Conservation (phyloP, 129 eudicot species). For the Flaveria robusta region DNA sequence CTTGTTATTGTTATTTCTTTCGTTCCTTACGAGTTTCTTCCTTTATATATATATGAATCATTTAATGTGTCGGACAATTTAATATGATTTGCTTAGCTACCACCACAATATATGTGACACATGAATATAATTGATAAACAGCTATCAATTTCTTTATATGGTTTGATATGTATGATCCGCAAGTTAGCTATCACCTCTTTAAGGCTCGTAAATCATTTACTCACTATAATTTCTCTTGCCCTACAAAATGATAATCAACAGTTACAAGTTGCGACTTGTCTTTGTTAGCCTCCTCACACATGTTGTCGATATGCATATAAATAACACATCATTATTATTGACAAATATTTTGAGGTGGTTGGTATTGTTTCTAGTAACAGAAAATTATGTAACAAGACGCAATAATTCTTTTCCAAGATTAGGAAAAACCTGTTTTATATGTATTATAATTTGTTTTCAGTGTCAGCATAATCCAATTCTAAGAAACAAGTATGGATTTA, state of each 20-base stretch:
- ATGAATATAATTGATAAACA: neutral
- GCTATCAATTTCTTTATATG: neutral
- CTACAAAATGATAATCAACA: neutral
- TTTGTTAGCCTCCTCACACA: constrained; percentile 4
- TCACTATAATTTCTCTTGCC: neutral
- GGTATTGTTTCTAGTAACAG: neutral
- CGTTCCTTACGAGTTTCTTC: no score
- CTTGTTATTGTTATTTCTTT: no score
- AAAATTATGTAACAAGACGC: neutral
- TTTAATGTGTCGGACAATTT: neutral
- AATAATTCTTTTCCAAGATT: neutral
- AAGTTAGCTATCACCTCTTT: neutral
- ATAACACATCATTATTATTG: neutral
- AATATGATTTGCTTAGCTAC: neutral
- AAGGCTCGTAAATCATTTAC: neutral
- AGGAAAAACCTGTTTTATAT: neutral
- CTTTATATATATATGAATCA: neutral
- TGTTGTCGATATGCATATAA: neutral
- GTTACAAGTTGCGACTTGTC: neutral
- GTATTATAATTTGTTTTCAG: neutral
- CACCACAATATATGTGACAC: neutral
- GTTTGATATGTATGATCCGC: neutral
- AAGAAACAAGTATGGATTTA: neutral
- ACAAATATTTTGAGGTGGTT: neutral
- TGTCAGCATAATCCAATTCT: neutral